phyloP scores from a whole-genome alignment of 2,329 filamentous ascomycete species.

The Acephala macrosclerotiorum region DNA sequence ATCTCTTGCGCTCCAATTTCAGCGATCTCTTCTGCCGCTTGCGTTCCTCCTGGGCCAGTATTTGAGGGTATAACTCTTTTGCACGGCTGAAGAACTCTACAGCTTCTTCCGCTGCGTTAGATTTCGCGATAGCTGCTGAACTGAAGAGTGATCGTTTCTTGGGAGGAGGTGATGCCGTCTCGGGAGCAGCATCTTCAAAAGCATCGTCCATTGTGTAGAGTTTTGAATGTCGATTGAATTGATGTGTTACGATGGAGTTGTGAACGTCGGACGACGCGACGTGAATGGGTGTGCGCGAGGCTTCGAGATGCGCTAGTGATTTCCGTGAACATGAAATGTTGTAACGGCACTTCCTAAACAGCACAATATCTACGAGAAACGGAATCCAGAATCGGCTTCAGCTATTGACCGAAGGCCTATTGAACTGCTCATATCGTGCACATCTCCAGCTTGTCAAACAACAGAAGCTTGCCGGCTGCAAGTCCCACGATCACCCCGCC shows the following conservation, averaged over 20 bases:
- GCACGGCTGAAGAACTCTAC: conserved; percentile 57
- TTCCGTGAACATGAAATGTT: background rate
- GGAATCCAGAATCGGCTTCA: background rate
- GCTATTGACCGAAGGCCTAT: background rate
- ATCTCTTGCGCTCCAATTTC: conserved; percentile 39
- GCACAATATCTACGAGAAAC: background rate
- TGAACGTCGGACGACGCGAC: background rate
- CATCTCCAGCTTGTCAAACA: background rate
- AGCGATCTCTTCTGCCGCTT: conserved; percentile 43
- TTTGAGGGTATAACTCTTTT: conserved; percentile 53
- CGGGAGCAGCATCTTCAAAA: conserved; percentile 20
- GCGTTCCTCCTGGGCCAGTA: conserved; percentile 49
- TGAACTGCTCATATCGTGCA: background rate
- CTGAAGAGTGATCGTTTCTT: conserved; percentile 59
- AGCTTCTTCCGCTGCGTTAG: conserved; percentile 45
- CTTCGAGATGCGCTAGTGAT: conserved; percentile 4
- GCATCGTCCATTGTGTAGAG: conserved; percentile 29
- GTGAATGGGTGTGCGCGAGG: conserved; percentile 7
- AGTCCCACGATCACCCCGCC: conserved; percentile 9
- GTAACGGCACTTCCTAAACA: background rate
- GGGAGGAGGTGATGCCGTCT: conserved; percentile 17
- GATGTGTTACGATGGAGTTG: background rate
- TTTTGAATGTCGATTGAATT: background rate
- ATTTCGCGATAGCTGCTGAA: conserved; percentile 56
- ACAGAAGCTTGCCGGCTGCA: background rate